Base-by-base conservation (phyloP, 306 rosid species). In the Casuarina equisetifolia region DNA sequence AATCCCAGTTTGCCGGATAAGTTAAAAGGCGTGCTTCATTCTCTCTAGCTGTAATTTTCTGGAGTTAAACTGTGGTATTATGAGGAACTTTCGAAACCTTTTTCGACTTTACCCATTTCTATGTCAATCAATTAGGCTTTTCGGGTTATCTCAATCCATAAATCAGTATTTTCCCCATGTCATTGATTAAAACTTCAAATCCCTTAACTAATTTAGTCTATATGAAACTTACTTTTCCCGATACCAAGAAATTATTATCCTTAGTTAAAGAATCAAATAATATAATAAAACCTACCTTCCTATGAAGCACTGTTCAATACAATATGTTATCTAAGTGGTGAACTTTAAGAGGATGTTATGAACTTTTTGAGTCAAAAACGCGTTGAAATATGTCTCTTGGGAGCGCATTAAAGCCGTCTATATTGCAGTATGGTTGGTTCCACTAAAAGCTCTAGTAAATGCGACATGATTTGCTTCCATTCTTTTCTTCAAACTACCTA, bases 351-450 rank as follows among this genome's bases (percentile, higher is more conserved):
- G 32, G 50, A 66, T 16, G 39, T 6, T 3, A 42, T 66, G 71
- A 66, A 12, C 49, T 17, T 40, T 64, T 39, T 13, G 35, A 64
- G 70, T 64, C 6, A 66, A 66, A 66, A 66, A 66, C 42, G 71
- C 46, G 71, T 66, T 40, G 71, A 66, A 66, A 66, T 32, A 40
- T 5, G 71, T 3, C 42, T 50, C 36, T 17, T 42, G n/a, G 17
- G 67, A 12, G 40, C 0, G 3, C 40, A 61, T 1, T 10, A 61
- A 10, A 12, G 68, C 43, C n/a, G 1, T 42, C 50, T 66, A 4
- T n/a, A 19, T 42, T 43, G 49, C 49, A 43, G 13, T 10, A 66
- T 42, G 13, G 13, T 16, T 39, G 70, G 35, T 66, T 66, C 39
- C 70, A 39, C 49, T 17, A 40, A 66, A 66, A 17, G 71, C 9